These are phyloP conservation scores for Leccinum insolens DNA, from an alignment of 1,284 basidiomycete species.

Conservation along the genomic window DNA sequence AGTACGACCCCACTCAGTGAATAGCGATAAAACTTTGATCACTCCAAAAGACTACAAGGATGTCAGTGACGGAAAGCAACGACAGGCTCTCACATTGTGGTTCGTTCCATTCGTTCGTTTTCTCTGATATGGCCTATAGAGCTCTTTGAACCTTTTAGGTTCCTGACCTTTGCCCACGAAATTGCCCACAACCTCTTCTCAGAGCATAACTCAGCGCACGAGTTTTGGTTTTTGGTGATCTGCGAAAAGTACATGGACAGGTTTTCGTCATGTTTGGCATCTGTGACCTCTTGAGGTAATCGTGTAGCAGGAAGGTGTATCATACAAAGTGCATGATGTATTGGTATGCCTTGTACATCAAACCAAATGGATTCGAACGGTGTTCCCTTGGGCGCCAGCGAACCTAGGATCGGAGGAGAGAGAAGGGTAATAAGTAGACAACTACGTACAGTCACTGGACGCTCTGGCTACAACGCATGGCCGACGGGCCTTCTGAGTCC, in stretches of 20 bases:
- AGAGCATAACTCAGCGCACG: not conserved
- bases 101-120: conserved; percentile 29
- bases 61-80: conserved; percentile 56
- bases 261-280: not conserved
- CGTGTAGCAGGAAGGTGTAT: not conserved
- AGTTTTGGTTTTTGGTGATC: not conserved
- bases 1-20: conserved; percentile 28
- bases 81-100: conserved; percentile 81
- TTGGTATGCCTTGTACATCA: no score
- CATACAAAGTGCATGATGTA: no score
- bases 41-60: conserved; percentile 64
- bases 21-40: not conserved
- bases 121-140: not conserved
- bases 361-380: no score
- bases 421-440: no score
- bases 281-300: not conserved
- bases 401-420: no score
- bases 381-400: no score
- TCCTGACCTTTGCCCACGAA: not conserved
- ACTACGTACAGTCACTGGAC: no score
- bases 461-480: no score
- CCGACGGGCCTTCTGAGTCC: no score
- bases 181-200: not conserved
- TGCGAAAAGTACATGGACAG: not conserved
- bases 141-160: not conserved